Conservation (phyloP, 805 yeast species). For the Ogataea ramenticola region DNA sequence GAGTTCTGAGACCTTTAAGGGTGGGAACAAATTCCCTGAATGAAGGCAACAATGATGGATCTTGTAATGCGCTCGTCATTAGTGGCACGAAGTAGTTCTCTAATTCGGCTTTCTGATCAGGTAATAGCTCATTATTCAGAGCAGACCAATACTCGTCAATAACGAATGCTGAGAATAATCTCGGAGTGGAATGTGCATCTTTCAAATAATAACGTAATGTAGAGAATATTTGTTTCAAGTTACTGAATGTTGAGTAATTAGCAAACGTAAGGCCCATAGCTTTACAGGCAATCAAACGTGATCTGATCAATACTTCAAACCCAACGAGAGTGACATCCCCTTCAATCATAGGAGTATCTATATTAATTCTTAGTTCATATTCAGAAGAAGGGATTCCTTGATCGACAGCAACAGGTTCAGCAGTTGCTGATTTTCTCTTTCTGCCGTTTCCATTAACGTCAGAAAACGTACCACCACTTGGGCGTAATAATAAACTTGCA, state of each 20-base stretch:
- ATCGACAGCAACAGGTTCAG: slow-evolving; percentile 7
- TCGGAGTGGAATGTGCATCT: slow-evolving; percentile 74
- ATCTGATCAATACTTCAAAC: slow-evolving; percentile 59
- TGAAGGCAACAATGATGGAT: slow-evolving; percentile 40
- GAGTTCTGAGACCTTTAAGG: slow-evolving; percentile 76
- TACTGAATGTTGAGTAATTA: slow-evolving; percentile 30
- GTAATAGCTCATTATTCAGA: slow-evolving; percentile 11
- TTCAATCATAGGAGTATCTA: slow-evolving; percentile 84
- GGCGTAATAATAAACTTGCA: slow-evolving; percentile 62
- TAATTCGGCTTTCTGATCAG: slow-evolving; percentile 6
- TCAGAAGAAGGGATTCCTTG: slow-evolving; percentile 44
- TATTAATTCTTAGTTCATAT: slow-evolving; percentile 60
- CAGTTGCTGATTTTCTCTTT: slow-evolving; percentile 34
- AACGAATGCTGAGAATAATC: slow-evolving; percentile 60
- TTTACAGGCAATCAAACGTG: slow-evolving; percentile 67
- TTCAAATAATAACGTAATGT: slow-evolving; percentile 35
- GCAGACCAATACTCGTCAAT: slow-evolving; percentile 58
- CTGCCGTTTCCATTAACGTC: slow-evolving; percentile 25
- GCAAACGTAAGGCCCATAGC: slow-evolving; percentile 69
- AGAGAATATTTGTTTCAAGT: slow-evolving; percentile 32
- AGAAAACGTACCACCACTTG: slow-evolving; percentile 52
- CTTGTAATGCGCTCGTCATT: slow-evolving; percentile 31
- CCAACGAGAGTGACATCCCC: slow-evolving; percentile 92
- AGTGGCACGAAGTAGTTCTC: slow-evolving; percentile 7
- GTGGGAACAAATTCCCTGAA: slow-evolving; percentile 85